Evolutionary conservation across 805 yeast genomes (phyloP), one percentile per base, ranked within the genome.

Genomic region (Kluyveromyces aestuarii): DNA sequence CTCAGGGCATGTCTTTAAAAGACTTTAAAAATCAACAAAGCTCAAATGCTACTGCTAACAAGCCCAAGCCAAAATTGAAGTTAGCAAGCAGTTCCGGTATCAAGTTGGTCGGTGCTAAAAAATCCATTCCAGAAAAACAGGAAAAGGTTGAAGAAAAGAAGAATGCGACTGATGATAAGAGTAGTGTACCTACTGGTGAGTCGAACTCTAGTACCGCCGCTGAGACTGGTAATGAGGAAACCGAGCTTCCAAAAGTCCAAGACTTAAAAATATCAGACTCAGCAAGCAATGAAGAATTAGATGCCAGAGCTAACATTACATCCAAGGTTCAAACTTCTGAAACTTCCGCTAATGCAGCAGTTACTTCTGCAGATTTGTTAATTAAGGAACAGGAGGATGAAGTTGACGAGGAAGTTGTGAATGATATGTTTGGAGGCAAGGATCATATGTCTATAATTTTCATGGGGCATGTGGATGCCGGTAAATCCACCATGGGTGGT

Each of bases 391-490:
- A 81, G 67, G 95, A 85, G 63, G 91, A 85, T 37, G 80, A 77
- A 60, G 75, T 90, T 49, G 96, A 91, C 66, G 86, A 86, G 62
- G 93, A 84, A 58, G 79, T 90, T 55, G 88, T 93, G 55, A 82
- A 79, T 50, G 99, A 95, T 61, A 72, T 93, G 86, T 93, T 87
- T 63, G 97, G 96, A 55, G 96, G 96, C 62, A 93, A 93, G 70
- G 99, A 91, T 67, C 99, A 93, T 72, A 79, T 93, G 66, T 90
- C 97, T 17, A 84, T 93, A 59, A 88, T 93, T 58, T 93, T 93
- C 72, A 93, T 93, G 98, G 99, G 99, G 60, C 99, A 93, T 66
- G 99, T 93, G 57, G 99, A 93, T 77, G 99, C 99, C 36, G 99
- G 99, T 67, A 93, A 93, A 71, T 88, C 96, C 46, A 93, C 99